Conservation (phyloP, 2,329 filamentous ascomycete species). For the Colletotrichum lini region DNA sequence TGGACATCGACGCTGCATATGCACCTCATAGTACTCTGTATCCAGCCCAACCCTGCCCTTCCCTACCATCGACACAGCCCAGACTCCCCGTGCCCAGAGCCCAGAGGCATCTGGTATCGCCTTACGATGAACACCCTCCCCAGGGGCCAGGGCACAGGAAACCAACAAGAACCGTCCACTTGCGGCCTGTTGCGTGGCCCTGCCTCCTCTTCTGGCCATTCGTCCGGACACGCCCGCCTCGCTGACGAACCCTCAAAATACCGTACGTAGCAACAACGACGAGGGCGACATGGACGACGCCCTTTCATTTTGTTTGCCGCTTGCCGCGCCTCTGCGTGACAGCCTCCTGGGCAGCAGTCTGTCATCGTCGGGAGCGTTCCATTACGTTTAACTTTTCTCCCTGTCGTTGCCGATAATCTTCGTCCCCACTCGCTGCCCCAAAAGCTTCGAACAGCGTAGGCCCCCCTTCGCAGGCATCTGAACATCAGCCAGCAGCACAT, state of each 20-base stretch:
- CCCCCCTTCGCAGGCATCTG: background rate
- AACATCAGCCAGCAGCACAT: background rate
- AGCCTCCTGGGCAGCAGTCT: no score
- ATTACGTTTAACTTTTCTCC: background rate
- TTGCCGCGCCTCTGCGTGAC: background rate
- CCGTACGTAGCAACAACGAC: background rate
- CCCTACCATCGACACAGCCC: slow-evolving; percentile 8
- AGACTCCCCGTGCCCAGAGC: background rate
- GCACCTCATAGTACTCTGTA: slow-evolving; percentile 15
- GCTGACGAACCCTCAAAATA: slow-evolving; percentile 6
- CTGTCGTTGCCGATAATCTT: background rate
- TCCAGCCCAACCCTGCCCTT: background rate
- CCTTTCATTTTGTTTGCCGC: background rate
- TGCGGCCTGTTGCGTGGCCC: slow-evolving; percentile 14
- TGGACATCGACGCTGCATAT: slow-evolving; percentile 21
- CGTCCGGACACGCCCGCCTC: background rate
- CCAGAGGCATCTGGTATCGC: slow-evolving; percentile 1
- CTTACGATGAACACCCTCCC: background rate
- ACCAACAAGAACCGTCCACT: slow-evolving; percentile 12
- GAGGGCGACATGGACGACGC: background rate
- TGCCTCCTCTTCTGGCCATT: background rate
- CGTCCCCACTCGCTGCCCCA: background rate
- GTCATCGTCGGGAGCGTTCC: background rate
- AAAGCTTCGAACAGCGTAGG: background rate
- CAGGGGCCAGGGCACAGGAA: background rate